These are phyloP conservation scores for Raphanus hybrid DNA, from an alignment of 441 rosid genomes.

Conservation along the genomic window DNA sequence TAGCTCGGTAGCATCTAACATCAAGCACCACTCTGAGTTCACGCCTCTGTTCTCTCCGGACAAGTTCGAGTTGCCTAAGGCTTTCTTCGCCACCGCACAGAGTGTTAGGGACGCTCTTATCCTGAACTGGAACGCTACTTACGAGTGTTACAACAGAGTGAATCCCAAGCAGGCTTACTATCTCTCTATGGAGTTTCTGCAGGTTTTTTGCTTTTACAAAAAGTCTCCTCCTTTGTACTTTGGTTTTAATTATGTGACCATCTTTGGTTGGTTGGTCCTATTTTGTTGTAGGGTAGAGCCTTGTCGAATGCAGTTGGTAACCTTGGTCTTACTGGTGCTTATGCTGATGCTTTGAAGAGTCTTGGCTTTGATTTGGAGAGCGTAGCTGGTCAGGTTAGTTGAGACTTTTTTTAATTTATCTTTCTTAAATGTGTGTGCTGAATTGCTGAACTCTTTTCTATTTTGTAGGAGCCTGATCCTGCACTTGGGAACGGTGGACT, in stretches of 20 bases:
- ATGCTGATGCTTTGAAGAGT: conserved; percentile 82
- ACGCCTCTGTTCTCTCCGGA: conserved; percentile 83
- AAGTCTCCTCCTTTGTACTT: background rate
- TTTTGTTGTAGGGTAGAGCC: conserved; percentile 92
- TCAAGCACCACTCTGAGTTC: conserved; percentile 48
- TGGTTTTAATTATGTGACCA: conserved; percentile 12
- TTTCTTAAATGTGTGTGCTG: background rate
- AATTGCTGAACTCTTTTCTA: conserved; percentile 30
- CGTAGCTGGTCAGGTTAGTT: conserved; percentile 72
- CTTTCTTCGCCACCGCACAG: conserved; percentile 87
- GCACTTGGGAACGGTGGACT: conserved; percentile 99
- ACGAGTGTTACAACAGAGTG: conserved; percentile 67
- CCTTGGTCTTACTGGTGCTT: conserved; percentile 80
- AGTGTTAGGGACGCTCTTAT: conserved; percentile 83
- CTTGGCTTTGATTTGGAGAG: conserved; percentile 82
- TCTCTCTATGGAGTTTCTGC: too few species aligned
- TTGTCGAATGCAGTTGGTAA: conserved; percentile 88
- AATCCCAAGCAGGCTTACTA: conserved; percentile 33
- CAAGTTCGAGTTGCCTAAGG: conserved; percentile 73
- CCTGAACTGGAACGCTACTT: conserved; percentile 81
- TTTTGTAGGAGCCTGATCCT: conserved; percentile 90
- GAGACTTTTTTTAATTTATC: background rate
- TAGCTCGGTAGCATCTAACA: too few species aligned
- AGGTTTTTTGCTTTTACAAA: background rate
- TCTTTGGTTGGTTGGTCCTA: too few species aligned